Conservation (phyloP, 495 filamentous ascomycete genomes). For the Copromyces sp. region DNA sequence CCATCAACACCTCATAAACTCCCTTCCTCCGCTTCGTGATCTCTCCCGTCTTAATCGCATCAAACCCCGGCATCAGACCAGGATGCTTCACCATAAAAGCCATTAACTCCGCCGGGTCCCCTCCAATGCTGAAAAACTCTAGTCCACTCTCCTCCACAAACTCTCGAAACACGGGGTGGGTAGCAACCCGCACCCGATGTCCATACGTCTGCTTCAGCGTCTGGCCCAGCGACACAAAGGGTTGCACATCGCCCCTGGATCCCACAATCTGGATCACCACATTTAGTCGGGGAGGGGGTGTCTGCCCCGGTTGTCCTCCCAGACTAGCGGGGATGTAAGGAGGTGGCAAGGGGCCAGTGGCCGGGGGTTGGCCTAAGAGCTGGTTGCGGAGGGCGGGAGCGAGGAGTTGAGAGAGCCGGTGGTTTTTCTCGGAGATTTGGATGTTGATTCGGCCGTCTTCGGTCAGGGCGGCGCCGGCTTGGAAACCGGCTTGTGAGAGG, state of each 20-base stretch:
- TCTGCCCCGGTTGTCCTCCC: slow-evolving; percentile 47
- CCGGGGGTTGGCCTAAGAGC: slow-evolving; percentile 32
- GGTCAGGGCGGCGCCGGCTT: slow-evolving; percentile 36
- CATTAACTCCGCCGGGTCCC: slow-evolving; percentile 65
- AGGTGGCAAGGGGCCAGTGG: slow-evolving; percentile 35
- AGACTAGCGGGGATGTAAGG: slow-evolving; percentile 53
- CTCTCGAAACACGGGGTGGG: slow-evolving; percentile 55
- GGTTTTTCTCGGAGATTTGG: slow-evolving; percentile 57
- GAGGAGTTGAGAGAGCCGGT: slow-evolving; percentile 53
- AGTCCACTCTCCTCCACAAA: slow-evolving; percentile 57
- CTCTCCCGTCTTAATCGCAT: slow-evolving; percentile 56
- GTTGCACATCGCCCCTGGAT: slow-evolving; percentile 66
- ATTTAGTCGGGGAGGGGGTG: slow-evolving; percentile 49
- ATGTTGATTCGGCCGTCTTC: slow-evolving; percentile 66
- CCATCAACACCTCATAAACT: slow-evolving; percentile 53
- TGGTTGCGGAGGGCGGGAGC: slow-evolving; percentile 55
- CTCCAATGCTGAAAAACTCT: slow-evolving; percentile 65
- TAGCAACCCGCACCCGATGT: slow-evolving; percentile 59
- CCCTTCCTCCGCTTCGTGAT: slow-evolving; percentile 47
- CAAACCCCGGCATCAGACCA: slow-evolving; percentile 54
- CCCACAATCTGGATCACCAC: slow-evolving; percentile 76
- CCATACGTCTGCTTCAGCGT: slow-evolving; percentile 57
- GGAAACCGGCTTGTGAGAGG: slow-evolving; percentile 38
- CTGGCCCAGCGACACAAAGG: slow-evolving; percentile 62
- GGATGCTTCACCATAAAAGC: slow-evolving; percentile 78